A percentile compares a stretch with the other conserved stretches of the same genome.
Conservation (phyloP, 345 rosid species). For the Citrus cavaleriei region DNA sequence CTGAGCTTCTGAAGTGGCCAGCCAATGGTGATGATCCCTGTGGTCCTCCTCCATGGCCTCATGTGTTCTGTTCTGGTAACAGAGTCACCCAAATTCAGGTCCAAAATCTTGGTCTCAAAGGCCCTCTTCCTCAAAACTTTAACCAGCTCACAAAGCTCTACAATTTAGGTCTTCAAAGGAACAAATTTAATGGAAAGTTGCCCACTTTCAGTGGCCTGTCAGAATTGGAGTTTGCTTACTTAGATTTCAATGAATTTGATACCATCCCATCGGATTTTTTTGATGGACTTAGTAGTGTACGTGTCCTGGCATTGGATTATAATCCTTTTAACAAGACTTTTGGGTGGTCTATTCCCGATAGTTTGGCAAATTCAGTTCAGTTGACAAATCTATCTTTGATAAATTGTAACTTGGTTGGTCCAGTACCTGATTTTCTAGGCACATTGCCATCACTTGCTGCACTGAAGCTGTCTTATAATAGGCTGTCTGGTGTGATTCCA, state of each 20-base stretch:
- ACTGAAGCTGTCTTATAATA: conserved; percentile 37
- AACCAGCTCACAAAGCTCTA: conserved; percentile 39
- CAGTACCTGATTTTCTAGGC: conserved; percentile 41
- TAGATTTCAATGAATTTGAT: conserved; percentile 43
- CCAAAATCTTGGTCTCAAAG: conserved; percentile 38
- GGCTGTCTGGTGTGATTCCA: conserved; percentile 41
- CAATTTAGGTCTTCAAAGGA: conserved; percentile 51
- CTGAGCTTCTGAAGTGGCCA: conserved; percentile 54
- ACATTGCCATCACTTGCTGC: conserved; percentile 27
- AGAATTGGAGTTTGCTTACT: conserved; percentile 35
- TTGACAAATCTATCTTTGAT: conserved; percentile 34
- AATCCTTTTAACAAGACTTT: conserved; percentile 35
- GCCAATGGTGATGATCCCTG: conserved; percentile 40
- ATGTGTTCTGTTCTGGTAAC: conserved; percentile 40
- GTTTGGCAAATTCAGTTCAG: conserved; percentile 31
- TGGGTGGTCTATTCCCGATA: conserved; percentile 46
- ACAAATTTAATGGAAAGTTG: conserved; percentile 35
- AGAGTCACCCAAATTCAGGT: conserved; percentile 51
- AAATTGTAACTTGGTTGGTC: conserved; percentile 39
- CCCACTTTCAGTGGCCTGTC: conserved; percentile 45
- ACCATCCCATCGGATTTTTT: conserved; percentile 46
- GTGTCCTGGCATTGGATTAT: conserved; percentile 46
- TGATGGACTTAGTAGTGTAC: conserved; percentile 32
- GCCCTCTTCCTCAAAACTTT: conserved; percentile 37
- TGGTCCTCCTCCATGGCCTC: conserved; percentile 53